These are phyloP conservation scores for Pseudogymnoascus sp. DNA, from an alignment of 2,329 filamentous ascomycete species.

Conservation along the genomic window DNA sequence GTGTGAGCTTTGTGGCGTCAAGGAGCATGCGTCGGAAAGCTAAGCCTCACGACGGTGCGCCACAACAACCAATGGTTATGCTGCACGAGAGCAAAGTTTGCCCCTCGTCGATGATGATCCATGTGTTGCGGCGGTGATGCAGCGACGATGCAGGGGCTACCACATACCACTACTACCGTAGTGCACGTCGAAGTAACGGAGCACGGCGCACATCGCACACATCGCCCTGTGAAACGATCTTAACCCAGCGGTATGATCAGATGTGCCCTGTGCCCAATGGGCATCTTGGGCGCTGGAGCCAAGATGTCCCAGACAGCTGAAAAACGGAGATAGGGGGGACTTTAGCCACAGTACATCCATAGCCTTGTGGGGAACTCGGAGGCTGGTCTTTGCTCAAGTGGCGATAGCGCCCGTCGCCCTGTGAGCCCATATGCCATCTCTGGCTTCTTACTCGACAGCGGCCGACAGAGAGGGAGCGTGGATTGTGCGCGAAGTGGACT, in stretches of 20 bases:
- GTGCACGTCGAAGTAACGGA: background rate
- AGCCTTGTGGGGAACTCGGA: conserved; percentile 3
- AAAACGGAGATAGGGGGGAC: conserved; percentile 1
- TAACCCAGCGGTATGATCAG: background rate
- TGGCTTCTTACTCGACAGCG: background rate
- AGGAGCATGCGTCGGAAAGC: conserved; percentile 3
- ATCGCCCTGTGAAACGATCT: conserved; percentile 6
- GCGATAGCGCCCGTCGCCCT: background rate
- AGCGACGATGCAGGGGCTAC: background rate
- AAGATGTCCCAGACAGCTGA: background rate
- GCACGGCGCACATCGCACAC: background rate
- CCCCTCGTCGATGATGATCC: background rate
- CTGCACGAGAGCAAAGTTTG: conserved; percentile 6
- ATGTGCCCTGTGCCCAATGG: background rate
- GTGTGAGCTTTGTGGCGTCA: conserved; percentile 1
- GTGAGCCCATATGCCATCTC: background rate
- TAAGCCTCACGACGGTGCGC: conserved; percentile 3
- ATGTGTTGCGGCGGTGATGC: conserved; percentile 4
- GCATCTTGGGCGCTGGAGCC: background rate
- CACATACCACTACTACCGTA: background rate
- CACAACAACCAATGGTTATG: conserved; percentile 1
- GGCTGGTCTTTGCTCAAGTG: background rate
- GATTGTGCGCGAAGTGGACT: background rate
- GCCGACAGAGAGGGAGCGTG: background rate
- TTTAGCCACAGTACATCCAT: background rate